Evolutionary conservation across 805 yeast species (phyloP).

Genomic region (Metschnikowia matae): DNA sequence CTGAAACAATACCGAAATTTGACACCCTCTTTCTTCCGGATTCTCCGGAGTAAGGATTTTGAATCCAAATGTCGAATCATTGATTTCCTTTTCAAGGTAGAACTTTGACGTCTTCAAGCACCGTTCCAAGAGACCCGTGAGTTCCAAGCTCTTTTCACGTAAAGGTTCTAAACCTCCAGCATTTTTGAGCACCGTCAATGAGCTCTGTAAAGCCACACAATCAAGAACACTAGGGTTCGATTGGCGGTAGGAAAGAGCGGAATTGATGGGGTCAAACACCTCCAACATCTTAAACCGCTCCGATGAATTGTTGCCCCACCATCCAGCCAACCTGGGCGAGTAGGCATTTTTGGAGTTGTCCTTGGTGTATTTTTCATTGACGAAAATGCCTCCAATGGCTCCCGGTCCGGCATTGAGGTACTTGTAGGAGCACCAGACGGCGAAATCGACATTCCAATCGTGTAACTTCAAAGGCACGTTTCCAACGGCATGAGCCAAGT

Average conservation of each 20-base stretch:
- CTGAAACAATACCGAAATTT: slow-evolving; percentile 67
- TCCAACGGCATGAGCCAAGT: slow-evolving; percentile 91
- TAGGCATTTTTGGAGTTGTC: slow-evolving; percentile 27
- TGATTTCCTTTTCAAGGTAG: slow-evolving; percentile 34
- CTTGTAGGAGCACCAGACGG: slow-evolving; percentile 92
- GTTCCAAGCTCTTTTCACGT: slow-evolving; percentile 49
- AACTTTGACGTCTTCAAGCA: slow-evolving; percentile 44
- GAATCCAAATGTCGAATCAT: slow-evolving; percentile 39
- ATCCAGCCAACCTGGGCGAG: slow-evolving; percentile 80
- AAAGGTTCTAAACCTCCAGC: slow-evolving; percentile 63
- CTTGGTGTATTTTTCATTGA: slow-evolving; percentile 51
- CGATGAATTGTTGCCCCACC: slow-evolving; percentile 88
- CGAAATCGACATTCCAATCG: slow-evolving; percentile 90
- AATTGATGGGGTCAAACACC: slow-evolving; percentile 70
- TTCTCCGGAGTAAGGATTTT: slow-evolving; percentile 70
- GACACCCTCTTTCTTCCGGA: slow-evolving; percentile 66
- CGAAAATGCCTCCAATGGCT: slow-evolving; percentile 80
- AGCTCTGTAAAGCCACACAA: slow-evolving; percentile 65
- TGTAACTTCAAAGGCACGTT: slow-evolving; percentile 75
- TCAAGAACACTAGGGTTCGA: slow-evolving; percentile 88
- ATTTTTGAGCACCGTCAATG: slow-evolving; percentile 55
- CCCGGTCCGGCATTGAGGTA: slow-evolving; percentile 94
- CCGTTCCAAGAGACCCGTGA: slow-evolving; percentile 56
- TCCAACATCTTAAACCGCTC: slow-evolving; percentile 79
- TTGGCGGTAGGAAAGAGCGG: slow-evolving; percentile 85